phyloP scores from a whole-genome alignment of 2,329 filamentous ascomycete species.

The Alternaria solani region DNA sequence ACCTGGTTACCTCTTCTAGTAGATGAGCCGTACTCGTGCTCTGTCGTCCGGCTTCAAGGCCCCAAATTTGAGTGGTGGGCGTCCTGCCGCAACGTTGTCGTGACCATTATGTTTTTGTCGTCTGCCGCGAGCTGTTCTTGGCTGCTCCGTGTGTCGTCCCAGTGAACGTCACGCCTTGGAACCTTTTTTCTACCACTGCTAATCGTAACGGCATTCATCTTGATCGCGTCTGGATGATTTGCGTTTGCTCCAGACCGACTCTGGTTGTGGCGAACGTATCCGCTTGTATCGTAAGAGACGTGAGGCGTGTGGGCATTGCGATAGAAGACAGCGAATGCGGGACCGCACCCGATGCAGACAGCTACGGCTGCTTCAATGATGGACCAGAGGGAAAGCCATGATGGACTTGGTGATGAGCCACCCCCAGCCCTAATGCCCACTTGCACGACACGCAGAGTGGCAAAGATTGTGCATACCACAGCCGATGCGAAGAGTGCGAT shows the following conservation, averaged over 20 bases:
- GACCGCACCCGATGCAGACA: constrained; percentile 35
- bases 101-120: neutral
- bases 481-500: constrained; percentile 36
- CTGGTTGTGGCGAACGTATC: constrained; percentile 20
- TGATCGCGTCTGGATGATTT: neutral
- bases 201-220: neutral
- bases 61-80: neutral
- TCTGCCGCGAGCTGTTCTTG: constrained; percentile 23
- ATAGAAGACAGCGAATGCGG: constrained; percentile 29
- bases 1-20: too few relatives aligned
- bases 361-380: constrained; percentile 46
- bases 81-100: neutral
- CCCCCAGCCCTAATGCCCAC: constrained; percentile 31
- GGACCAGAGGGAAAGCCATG: constrained; percentile 50
- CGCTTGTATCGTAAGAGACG: constrained; percentile 18
- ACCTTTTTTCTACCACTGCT: neutral
- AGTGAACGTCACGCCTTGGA: constrained; percentile 5
- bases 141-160: constrained; percentile 20
- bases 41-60: neutral
- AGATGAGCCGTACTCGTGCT: too few relatives aligned
- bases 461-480: constrained; percentile 33
- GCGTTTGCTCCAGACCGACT: constrained; percentile 3
- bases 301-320: constrained; percentile 18
- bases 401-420: constrained; percentile 33
- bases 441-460: constrained; percentile 41